Evolutionary conservation across 768 basidiomycete genomes (phyloP), one percentile per base, ranked within the genome.

Genomic region (Xerocomus potaroensis): DNA sequence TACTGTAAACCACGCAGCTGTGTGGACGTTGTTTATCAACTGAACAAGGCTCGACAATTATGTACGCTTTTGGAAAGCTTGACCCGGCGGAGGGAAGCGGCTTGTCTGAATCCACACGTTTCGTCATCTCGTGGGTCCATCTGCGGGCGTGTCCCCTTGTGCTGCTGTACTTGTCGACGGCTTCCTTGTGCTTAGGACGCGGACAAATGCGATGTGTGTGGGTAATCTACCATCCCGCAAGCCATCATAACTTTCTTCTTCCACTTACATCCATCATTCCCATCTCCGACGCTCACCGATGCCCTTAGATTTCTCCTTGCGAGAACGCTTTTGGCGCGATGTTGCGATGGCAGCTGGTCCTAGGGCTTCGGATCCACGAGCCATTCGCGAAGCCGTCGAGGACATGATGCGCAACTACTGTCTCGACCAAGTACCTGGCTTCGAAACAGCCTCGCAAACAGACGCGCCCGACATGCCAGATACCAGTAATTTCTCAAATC

Each of bases 61-160:
- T 43, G 47, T 60, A 48, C 50, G 8, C 15, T 47, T 61, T 63
- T 52, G 61, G 60, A 45, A 63, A 5, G 15, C 15, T 43, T 33
- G 50, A 27, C 41, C 50, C 50, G 1, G 14, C 27, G 30, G 34
- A 35, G 30, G 41, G 11, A 51, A 36, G 54, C 51, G 36, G 26
- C 19, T 42, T 23, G 27, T 41, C 51, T 29, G 38, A 56, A n/a
- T 46, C 15, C 36, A 14, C 22, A 36, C 34, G 22, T 0, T 47
- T n/a, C n/a, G n/a, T n/a, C n/a, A n/a, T n/a, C n/a, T 50, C 53
- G 60, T 62, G 43, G 60, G 61, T 63, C 55, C 61, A 43, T 5
- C 29, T 29, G 56, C 37, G 45, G 36, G 35, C 34, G 35, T 41
- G 15, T 11, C 33, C n/a, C n/a, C n/a, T 46, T 36, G 16, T 44